Percentiles rank a stretch among this genome's conserved stretches.
Evolutionary conservation across 306 rosid genomes (phyloP).

Genomic region (Fagus sylvatica): DNA sequence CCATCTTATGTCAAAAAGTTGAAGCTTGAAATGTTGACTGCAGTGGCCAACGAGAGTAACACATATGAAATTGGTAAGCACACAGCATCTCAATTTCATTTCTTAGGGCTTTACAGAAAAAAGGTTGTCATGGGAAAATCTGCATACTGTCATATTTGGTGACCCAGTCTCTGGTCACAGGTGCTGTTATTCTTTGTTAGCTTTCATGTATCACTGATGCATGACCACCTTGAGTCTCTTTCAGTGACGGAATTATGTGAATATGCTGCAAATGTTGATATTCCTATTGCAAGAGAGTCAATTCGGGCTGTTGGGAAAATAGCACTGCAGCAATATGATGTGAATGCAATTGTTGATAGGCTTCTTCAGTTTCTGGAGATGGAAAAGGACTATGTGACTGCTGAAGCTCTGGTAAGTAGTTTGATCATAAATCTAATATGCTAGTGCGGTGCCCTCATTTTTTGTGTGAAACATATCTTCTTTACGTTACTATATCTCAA

Average conservation of each 20-base stretch:
- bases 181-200: conserved; percentile 12
- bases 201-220: conserved; percentile 30
- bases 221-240: conserved; percentile 32
- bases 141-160: conserved; percentile 15
- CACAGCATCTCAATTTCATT: conserved; percentile 12
- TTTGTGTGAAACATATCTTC: conserved; percentile 17
- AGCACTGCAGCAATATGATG: conserved; percentile 98
- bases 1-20: conserved; percentile 97
- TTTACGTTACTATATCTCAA: conserved; percentile 15
- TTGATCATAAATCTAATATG: conserved; percentile 19
- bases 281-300: conserved; percentile 99
- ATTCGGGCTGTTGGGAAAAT: conserved; percentile 99
- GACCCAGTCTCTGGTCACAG: conserved; percentile 18
- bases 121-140: conserved; percentile 19
- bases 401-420: conserved; percentile 91
- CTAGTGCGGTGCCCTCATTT: conserved; percentile 16
- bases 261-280: conserved; percentile 99
- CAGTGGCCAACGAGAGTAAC: conserved; percentile 97
- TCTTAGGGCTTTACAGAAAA: neutral
- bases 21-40: conserved; percentile 99
- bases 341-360: conserved; percentile 97
- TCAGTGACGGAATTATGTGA: conserved; percentile 98
- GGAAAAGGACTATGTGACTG: conserved; percentile 99
- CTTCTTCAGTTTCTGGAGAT: conserved; percentile 99
- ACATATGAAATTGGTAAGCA: conserved; percentile 91